Evolutionary conservation across 2,329 filamentous ascomycete species (phyloP), one percentile per base, ranked within the genome.

Genomic region (Arthrocladium fulminans): DNA sequence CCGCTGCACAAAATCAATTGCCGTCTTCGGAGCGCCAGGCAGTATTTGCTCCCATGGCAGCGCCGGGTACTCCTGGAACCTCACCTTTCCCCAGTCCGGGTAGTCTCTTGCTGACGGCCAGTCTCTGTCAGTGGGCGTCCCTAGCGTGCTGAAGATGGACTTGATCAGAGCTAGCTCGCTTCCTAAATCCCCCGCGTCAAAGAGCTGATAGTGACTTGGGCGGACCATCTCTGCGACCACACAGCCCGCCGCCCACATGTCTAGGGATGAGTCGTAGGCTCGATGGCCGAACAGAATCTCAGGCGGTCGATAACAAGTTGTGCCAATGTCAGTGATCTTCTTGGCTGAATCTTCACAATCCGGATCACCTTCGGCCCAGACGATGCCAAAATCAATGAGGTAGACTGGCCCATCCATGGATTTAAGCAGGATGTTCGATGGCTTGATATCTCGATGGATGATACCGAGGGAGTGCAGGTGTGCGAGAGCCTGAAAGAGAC

Each of bases 291-390:
- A 97, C 5, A 98, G 73, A 1, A 89, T 77, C 61, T 98, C 94
- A 0, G 92, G 92, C 0, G 90, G 79, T 17, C 94, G 81, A 67
- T 98, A 98, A 42, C 85, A 80, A 0, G 89, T 90, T 1, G 90
- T 97, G 29, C 92, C 92, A 22, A 98, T 86, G 63, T 98, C 94
- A 6, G 92, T 83, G 45, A 95, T 84, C 66, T 97, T 97, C 47
- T 73, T 60, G 47, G 79, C 63, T 7, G 71, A 61, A 1, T 79
- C 72, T 62, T 98, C 92, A 12, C 77, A 75, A 2, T 69, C 67
- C 4, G 65, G 55, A 19, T 72, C 66, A 9, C 73, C 65, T 2
- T 83, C 77, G 56, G 83, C 80, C 88, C 88, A 96, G 7, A 89
- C 80, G 32, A 92, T 94, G 44, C 92, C 90, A 68, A 98, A 97